A percentile compares a stretch with the other conserved stretches of the same genome.
Evolutionary conservation across 352 stramenopile genomes (phyloP).

Genomic region (Phytophthora boehmeriae): DNA sequence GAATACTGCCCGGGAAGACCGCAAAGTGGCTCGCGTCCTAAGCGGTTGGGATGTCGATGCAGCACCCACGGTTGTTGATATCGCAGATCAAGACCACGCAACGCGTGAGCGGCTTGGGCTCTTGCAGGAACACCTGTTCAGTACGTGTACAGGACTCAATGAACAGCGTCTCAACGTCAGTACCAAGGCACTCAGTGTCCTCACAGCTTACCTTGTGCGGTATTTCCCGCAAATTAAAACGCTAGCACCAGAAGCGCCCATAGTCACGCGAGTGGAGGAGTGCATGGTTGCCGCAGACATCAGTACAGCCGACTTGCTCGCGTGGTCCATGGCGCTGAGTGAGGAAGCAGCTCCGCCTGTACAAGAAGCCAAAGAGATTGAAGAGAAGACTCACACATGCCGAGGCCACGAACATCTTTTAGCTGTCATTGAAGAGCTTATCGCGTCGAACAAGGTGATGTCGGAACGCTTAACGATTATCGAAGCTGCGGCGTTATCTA

Average conservation of each 20-base stretch:
- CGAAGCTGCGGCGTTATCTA: constrained; percentile 1
- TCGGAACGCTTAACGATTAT: not conserved
- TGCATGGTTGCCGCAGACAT: not conserved
- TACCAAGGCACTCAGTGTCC: constrained; percentile 13
- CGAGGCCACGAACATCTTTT: not conserved
- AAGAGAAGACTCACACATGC: not conserved
- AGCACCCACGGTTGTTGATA: constrained; percentile 3
- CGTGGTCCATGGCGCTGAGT: constrained; percentile 5
- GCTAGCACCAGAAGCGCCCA: not conserved
- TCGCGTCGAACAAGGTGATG: constrained; percentile 4
- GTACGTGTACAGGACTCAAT: constrained; percentile 5
- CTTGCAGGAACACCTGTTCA: constrained; percentile 13
- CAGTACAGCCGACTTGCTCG: not conserved
- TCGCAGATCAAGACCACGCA: constrained; percentile 1
- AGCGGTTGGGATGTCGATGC: constrained; percentile 20
- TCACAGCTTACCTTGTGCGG: constrained; percentile 15
- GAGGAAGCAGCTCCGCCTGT: not conserved
- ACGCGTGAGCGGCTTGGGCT: constrained; percentile 1
- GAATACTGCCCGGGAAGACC: constrained; percentile 14
- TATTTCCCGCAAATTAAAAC: constrained; percentile 12
- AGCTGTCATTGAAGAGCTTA: constrained; percentile 21
- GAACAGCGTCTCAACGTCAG: constrained; percentile 12
- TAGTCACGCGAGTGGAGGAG: constrained; percentile 10
- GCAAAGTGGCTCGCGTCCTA: constrained; percentile 10
- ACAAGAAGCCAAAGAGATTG: not conserved